Evolutionary conservation across 345 rosid species (phyloP), one percentile per base, ranked within the genome.

Genomic region (Lumnitzera littorea): DNA sequence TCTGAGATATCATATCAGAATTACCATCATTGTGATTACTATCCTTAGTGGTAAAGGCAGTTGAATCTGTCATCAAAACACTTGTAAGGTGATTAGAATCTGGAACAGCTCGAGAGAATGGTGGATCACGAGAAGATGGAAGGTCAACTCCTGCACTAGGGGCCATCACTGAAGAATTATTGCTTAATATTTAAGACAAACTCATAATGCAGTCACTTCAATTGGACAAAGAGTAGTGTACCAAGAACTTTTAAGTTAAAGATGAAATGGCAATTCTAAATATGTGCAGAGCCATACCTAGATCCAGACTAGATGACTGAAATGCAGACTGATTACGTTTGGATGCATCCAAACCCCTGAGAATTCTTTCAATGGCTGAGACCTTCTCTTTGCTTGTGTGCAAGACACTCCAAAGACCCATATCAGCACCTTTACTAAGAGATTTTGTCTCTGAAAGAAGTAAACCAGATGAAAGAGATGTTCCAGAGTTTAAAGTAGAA

Each of bases 101-200:
- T 55, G 89, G 79, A 63, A 84, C 85, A 55, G 82, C 64, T 46
- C 91, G 85, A 47, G 88, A 95, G 67, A 79, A 84, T 53, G 90
- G 91, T 60, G 96, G 95, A 80, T 89, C 90, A 71, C 95, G 97
- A 75, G 99, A 86, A 43, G 99, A 94, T 84, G 97, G 97, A 90
- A 95, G 87, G 90, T 92, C 96, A 78, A 92, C 91, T 83, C 98
- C 98, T 92, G 94, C 90, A 78, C 97, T 89, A 94, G 86, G 89
- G 72, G 66, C 80, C 75, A 82, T 54, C 74, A 76, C 52, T 68
- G 48, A 71, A 66, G 62, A 78, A 81, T 60, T 87, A 61, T 52
- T 47, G 70, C 46, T 46, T 46, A 61, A n/a, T 63, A 60, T 15
- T 10, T 6, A 16, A 23, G 51, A 20, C 12, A 50, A 60, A 53